Percentiles rank a stretch among this genome's conserved stretches.
Evolutionary conservation across 179 eudicot genomes (phyloP).

Genomic region (Drosera spatulata): DNA sequence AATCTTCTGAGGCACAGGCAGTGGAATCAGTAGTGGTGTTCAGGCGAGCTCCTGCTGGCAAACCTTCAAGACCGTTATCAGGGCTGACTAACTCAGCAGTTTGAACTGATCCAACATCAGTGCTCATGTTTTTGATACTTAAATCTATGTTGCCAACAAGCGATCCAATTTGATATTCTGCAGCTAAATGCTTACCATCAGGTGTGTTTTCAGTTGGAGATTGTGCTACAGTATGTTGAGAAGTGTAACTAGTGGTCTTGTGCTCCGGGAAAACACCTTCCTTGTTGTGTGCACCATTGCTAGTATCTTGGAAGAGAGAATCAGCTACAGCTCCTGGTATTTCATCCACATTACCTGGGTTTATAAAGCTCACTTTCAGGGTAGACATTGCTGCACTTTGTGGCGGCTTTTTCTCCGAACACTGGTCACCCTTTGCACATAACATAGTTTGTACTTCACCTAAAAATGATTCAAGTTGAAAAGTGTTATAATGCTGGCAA

Average conservation of each 20-base stretch:
- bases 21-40: neutral
- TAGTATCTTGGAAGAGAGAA: neutral
- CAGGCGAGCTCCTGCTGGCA: constrained; percentile 2
- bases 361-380: constrained; percentile 7
- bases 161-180: constrained; percentile 1
- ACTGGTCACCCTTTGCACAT: constrained; percentile 10
- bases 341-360: constrained; percentile 7
- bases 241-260: constrained; percentile 4
- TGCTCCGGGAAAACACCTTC: constrained; percentile 1
- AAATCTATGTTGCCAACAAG: constrained; percentile 1
- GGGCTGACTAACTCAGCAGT: constrained; percentile 2
- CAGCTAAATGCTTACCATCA: constrained; percentile 3
- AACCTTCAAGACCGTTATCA: constrained; percentile 5
- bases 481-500: constrained; percentile 4
- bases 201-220: constrained; percentile 1
- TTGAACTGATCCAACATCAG: constrained; percentile 6
- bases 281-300: constrained; percentile 5
- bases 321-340: neutral
- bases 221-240: constrained; percentile 5
- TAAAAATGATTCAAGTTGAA: neutral
- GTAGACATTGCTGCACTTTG: constrained; percentile 4
- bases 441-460: neutral
- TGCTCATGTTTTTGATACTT: neutral
- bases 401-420: constrained; percentile 13
- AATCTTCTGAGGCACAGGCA: constrained; percentile 7